phyloP scores from a whole-genome alignment of 2,329 filamentous ascomycete genomes.

The Dryadomyces sulphureus region DNA sequence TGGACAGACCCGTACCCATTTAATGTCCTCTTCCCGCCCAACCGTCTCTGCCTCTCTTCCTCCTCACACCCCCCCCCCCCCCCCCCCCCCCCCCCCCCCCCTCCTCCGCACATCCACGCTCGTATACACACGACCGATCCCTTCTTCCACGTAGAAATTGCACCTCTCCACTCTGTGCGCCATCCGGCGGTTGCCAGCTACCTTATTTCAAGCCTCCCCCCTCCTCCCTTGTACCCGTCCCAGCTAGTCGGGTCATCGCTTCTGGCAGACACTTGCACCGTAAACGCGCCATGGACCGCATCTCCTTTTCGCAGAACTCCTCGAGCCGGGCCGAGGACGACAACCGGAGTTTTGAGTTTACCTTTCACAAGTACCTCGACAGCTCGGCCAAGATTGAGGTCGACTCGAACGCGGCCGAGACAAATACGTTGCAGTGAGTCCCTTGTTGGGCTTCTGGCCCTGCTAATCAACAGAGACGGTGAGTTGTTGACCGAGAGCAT shows the following conservation, averaged over 20 bases:
- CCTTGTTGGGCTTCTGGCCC: too few species aligned
- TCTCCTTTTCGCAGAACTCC: background rate
- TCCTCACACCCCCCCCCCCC: too few species aligned
- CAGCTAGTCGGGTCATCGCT: background rate
- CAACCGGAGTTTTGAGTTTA: constrained; percentile 11
- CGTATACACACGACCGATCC: too few species aligned
- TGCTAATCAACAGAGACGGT: constrained; percentile 13
- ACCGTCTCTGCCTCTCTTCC: too few species aligned
- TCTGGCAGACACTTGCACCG: background rate
- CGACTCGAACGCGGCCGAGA: constrained; percentile 11
- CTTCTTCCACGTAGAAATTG: too few species aligned
- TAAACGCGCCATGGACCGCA: background rate
- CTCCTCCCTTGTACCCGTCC: background rate
- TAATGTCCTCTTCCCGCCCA: too few species aligned
- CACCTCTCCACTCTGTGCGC: too few species aligned
- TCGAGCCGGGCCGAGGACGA: background rate
- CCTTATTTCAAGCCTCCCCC: background rate
- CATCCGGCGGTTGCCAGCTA: background rate
- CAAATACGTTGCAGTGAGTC: background rate
- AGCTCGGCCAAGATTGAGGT: constrained; percentile 12
- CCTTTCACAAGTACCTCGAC: constrained; percentile 15
- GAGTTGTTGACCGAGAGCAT: constrained; percentile 18
- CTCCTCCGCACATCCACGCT: too few species aligned
- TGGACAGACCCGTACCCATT: too few species aligned
- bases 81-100: too few species aligned